Percentiles rank a stretch among this genome's conserved stretches.
Conservation (phyloP, 371 early-diverging fungal species). For the Apophysomyces elegans region DNA sequence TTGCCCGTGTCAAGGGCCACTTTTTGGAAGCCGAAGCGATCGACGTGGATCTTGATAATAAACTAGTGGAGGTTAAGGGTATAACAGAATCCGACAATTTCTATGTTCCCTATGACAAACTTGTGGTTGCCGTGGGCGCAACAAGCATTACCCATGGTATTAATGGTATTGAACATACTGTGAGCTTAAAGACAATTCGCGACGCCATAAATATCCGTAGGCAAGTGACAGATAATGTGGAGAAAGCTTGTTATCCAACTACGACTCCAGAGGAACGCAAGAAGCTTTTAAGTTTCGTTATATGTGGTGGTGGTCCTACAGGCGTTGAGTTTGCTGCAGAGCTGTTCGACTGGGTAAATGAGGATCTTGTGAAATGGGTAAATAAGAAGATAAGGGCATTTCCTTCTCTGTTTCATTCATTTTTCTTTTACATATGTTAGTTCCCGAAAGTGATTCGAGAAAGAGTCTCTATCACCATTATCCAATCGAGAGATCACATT, state of each 20-base stretch:
- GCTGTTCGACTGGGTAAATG: slow-evolving; percentile 81
- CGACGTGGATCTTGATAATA: slow-evolving; percentile 71
- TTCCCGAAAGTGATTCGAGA: slow-evolving; percentile 66
- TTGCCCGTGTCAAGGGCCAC: slow-evolving; percentile 49
- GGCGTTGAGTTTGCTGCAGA: slow-evolving; percentile 87
- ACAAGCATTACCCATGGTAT: slow-evolving; percentile 81
- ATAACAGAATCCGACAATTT: slow-evolving; percentile 38
- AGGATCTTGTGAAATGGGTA: slow-evolving; percentile 78
- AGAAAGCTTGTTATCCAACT: slow-evolving; percentile 81
- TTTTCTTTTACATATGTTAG: slow-evolving; percentile 25
- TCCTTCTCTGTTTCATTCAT: slow-evolving; percentile 1
- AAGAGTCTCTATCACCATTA: slow-evolving; percentile 69
- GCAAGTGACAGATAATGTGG: slow-evolving; percentile 76
- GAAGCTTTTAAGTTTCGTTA: slow-evolving; percentile 82
- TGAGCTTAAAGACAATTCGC: slow-evolving; percentile 69
- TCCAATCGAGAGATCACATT: slow-evolving; percentile 80
- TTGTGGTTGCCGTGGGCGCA: slow-evolving; percentile 87
- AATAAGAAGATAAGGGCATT: slow-evolving; percentile 14
- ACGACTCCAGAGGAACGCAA: slow-evolving; percentile 75
- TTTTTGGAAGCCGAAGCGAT: slow-evolving; percentile 66
- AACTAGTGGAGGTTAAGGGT: slow-evolving; percentile 56
- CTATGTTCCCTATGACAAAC: slow-evolving; percentile 75
- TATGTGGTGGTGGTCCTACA: slow-evolving; percentile 86
- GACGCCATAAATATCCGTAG: slow-evolving; percentile 77
- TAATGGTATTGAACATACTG: slow-evolving; percentile 76